phyloP scores from a whole-genome alignment of 2,329 filamentous ascomycete genomes.

The Colletotrichum musae region DNA sequence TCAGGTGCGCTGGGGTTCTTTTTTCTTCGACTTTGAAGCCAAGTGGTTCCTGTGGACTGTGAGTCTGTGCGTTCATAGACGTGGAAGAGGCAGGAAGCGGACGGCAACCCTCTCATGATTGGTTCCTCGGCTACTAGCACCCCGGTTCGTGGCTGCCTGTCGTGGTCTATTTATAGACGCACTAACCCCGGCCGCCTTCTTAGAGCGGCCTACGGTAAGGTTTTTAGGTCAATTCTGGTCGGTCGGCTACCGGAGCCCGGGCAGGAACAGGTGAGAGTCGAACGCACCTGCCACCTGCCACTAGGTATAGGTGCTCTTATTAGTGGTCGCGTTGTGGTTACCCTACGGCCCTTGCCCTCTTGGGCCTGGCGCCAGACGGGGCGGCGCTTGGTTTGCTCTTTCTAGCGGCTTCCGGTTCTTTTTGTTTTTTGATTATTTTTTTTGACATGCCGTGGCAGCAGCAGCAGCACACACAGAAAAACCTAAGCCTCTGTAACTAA shows the following conservation, averaged over 20 bases:
- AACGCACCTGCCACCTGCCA: constrained; percentile 21
- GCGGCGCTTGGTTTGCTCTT: constrained; percentile 23
- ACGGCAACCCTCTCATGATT: constrained; percentile 19
- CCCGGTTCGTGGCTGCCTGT: constrained; percentile 26
- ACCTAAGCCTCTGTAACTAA: neutral
- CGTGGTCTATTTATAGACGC: constrained; percentile 26
- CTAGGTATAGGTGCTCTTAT: neutral
- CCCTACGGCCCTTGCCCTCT: constrained; percentile 15
- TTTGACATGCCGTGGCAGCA: neutral
- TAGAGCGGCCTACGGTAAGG: constrained; percentile 16
- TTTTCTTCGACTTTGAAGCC: constrained; percentile 23
- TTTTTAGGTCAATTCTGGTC: constrained; percentile 12
- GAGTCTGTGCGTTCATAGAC: neutral
- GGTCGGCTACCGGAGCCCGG: constrained; percentile 22
- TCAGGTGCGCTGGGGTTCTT: constrained; percentile 11
- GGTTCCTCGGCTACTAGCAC: neutral
- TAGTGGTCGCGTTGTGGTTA: neutral
- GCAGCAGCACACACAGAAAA: neutral
- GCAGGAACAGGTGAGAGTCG: constrained; percentile 36
- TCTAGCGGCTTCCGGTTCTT: constrained; percentile 27
- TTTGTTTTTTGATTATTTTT: neutral
- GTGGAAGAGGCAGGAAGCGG: constrained; percentile 28
- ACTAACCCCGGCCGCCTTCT: constrained; percentile 11
- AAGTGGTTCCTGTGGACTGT: neutral
- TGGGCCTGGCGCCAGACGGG: constrained; percentile 21